These are phyloP conservation scores for Apophysomyces ossiformis DNA, from an alignment of 371 early-diverging fungal species.

Conservation along the genomic window DNA sequence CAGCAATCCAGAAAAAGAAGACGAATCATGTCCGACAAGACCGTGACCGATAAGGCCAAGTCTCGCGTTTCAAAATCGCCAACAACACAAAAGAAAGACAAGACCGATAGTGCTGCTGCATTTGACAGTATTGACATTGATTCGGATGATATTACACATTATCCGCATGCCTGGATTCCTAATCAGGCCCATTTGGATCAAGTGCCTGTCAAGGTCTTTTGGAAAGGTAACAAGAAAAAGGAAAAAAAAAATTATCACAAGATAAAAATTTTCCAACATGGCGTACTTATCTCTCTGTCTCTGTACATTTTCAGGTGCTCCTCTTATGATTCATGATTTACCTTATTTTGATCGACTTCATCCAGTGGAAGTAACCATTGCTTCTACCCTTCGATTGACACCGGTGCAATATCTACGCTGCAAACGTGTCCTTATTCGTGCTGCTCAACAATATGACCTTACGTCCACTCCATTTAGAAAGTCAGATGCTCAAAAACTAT, in stretches of 20 bases:
- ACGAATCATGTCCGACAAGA: background rate
- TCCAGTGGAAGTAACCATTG: constrained; percentile 56
- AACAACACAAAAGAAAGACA: constrained; percentile 9
- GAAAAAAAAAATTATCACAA: background rate
- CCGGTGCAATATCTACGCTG: constrained; percentile 67
- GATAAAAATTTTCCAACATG: constrained; percentile 5
- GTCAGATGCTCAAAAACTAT: constrained; percentile 73
- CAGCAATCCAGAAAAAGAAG: constrained; percentile 6
- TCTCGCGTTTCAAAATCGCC: constrained; percentile 11
- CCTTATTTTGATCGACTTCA: constrained; percentile 52
- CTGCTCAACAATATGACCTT: constrained; percentile 43
- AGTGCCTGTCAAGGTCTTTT: constrained; percentile 24
- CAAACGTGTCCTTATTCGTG: constrained; percentile 62
- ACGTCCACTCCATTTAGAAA: constrained; percentile 59
- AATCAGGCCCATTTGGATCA: constrained; percentile 19
- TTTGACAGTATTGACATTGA: constrained; percentile 27
- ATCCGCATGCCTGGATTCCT: constrained; percentile 24
- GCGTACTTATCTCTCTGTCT: constrained; percentile 4
- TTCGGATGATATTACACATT: constrained; percentile 19
- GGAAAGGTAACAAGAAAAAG: constrained; percentile 26
- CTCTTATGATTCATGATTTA: constrained; percentile 40
- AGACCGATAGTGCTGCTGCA: constrained; percentile 15
- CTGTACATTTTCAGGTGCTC: constrained; percentile 33
- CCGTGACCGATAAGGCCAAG: constrained; percentile 8
- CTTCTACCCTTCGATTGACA: constrained; percentile 64